Conservation (phyloP, 2,329 filamentous ascomycete species). For the Sporothrix sp. region DNA sequence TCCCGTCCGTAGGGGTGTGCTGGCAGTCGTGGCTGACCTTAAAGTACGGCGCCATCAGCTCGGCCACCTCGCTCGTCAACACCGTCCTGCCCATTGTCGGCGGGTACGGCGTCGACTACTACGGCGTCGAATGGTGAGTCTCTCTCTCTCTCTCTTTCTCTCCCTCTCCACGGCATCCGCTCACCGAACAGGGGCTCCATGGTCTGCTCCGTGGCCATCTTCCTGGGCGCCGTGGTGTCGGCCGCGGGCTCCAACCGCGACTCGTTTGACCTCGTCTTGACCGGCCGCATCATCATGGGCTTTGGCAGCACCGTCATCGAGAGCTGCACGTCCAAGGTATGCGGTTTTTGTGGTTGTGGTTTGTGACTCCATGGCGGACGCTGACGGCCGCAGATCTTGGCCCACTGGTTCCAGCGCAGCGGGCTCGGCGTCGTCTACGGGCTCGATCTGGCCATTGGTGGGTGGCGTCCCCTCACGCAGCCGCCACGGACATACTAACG, state of each 20-base stretch:
- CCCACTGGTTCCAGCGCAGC: slow-evolving; percentile 21
- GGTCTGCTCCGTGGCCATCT: slow-evolving; percentile 19
- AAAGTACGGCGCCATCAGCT: slow-evolving; percentile 21
- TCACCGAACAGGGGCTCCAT: slow-evolving; percentile 21
- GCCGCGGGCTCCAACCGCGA: slow-evolving; percentile 20
- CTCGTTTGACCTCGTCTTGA: slow-evolving; percentile 19
- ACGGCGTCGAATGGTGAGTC: slow-evolving; percentile 21
- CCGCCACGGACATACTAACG: no score
- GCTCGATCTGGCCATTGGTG: slow-evolving; percentile 19
- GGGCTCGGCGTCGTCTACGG: slow-evolving; percentile 20
- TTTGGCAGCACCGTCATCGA: slow-evolving; percentile 23
- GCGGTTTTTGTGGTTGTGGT: no score
- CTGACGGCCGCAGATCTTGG: slow-evolving; percentile 17
- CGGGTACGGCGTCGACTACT: slow-evolving; percentile 22
- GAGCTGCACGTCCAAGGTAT: slow-evolving; percentile 21
- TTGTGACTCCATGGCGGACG: no score
- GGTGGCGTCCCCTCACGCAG: not conserved
- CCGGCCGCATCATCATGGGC: slow-evolving; percentile 21
- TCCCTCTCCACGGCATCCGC: no score
- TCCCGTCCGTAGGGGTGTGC: no score
- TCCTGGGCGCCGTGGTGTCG: slow-evolving; percentile 20
- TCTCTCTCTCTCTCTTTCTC: no score
- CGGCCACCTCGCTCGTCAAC: slow-evolving; percentile 21
- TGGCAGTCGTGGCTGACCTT: no score
- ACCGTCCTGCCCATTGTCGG: slow-evolving; percentile 22